Conservation (phyloP, 306 rosid species). For the Quercus suber region DNA sequence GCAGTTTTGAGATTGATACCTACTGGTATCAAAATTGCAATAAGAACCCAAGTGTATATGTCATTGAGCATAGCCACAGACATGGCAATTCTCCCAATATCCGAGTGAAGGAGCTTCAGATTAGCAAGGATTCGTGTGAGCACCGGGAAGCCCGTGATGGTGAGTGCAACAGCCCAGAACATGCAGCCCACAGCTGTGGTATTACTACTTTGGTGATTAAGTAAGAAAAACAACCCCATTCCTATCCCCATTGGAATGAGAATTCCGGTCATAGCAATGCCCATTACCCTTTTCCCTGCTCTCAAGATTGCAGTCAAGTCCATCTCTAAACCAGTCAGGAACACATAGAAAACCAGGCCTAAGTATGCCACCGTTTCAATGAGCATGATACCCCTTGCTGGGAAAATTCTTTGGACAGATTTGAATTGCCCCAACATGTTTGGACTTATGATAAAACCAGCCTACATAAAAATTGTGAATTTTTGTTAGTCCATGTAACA, state of each 20-base stretch:
- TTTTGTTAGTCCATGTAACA: not conserved
- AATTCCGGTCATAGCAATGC: slow-evolving; percentile 24
- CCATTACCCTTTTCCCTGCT: slow-evolving; percentile 19
- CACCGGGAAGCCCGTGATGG: slow-evolving; percentile 43
- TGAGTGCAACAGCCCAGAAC: slow-evolving; percentile 29
- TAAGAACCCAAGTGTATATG: slow-evolving; percentile 40
- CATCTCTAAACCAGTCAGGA: slow-evolving; percentile 40
- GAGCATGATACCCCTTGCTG: slow-evolving; percentile 2
- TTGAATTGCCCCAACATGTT: not conserved
- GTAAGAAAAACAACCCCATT: not conserved
- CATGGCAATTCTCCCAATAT: slow-evolving; percentile 35
- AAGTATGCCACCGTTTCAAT: slow-evolving; percentile 15
- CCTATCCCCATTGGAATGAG: slow-evolving; percentile 23
- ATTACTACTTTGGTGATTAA: not conserved
- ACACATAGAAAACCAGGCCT: slow-evolving; percentile 31
- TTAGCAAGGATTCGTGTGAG: slow-evolving; percentile 32
- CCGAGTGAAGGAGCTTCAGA: slow-evolving; percentile 40
- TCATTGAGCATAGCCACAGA: slow-evolving; percentile 32
- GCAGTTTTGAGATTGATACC: not conserved
- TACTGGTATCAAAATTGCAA: slow-evolving; percentile 29
- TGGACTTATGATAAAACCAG: slow-evolving; percentile 27
- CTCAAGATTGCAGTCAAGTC: slow-evolving; percentile 24
- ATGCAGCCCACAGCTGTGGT: not conserved
- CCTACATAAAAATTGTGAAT: slow-evolving; percentile 12
- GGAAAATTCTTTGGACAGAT: not conserved